Conservation (phyloP, 2,329 filamentous ascomycete species). For the Pseudogymnoascus sp. region DNA sequence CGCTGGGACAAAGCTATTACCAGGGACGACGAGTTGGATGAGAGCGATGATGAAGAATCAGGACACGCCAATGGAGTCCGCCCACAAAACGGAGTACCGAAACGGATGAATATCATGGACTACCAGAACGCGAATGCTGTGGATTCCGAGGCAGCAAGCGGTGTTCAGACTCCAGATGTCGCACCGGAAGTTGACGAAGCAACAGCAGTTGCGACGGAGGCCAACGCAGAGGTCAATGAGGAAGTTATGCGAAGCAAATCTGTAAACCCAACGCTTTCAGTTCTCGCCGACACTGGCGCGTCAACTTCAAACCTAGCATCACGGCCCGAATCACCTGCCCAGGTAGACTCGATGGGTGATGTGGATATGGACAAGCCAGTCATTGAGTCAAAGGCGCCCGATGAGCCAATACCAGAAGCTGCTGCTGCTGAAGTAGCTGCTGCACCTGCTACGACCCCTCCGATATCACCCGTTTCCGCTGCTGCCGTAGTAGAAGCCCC, state of each 20-base stretch:
- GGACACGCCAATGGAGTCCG: slow-evolving; percentile 60
- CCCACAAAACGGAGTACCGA: slow-evolving; percentile 38
- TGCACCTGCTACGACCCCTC: not conserved
- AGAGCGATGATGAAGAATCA: slow-evolving; percentile 85
- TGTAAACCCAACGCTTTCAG: slow-evolving; percentile 14
- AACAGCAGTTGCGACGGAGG: slow-evolving; percentile 19
- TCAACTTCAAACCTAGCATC: slow-evolving; percentile 25
- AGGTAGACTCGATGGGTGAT: slow-evolving; percentile 26
- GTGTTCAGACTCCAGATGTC: slow-evolving; percentile 33
- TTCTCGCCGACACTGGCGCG: slow-evolving; percentile 16
- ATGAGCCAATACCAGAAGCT: slow-evolving; percentile 4
- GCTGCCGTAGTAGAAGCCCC: slow-evolving; percentile 10
- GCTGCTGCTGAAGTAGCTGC: slow-evolving; percentile 11
- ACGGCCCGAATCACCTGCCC: slow-evolving; percentile 19
- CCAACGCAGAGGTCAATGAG: slow-evolving; percentile 27
- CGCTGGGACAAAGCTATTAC: slow-evolving; percentile 72
- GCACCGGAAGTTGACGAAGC: slow-evolving; percentile 19
- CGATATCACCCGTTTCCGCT: slow-evolving; percentile 8
- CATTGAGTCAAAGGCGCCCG: not conserved
- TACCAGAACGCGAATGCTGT: slow-evolving; percentile 46
- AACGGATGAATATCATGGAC: slow-evolving; percentile 52
- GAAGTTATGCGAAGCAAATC: slow-evolving; percentile 25
- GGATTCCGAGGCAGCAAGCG: slow-evolving; percentile 46
- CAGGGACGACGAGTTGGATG: slow-evolving; percentile 72
- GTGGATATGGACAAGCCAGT: slow-evolving; percentile 23